Evolutionary conservation across 345 rosid species (phyloP), one percentile per base, ranked within the genome.

Genomic region (Geranium rotundifolium): DNA sequence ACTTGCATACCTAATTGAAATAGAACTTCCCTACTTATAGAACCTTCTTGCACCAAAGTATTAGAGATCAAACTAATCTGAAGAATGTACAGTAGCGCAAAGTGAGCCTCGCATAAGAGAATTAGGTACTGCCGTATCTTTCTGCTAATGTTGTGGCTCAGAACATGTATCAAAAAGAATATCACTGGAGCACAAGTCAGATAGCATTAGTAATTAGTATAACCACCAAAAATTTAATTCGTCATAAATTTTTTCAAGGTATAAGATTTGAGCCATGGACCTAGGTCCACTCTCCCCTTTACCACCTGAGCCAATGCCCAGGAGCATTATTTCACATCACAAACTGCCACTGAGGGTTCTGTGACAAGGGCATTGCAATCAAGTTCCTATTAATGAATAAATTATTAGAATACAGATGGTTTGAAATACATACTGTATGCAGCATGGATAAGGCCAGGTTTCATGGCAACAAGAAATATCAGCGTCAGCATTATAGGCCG

Each of bases 361-460:
- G 41, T 34, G 41, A 34, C 7, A 34, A 34, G 41, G 41, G 41
- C 4, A 34, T 34, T 8, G 10, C 41, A 34, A 34, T 4, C 41
- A 23, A 23, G 27, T 23, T 23, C 27, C 27, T 23, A 23, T 23
- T 23, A 20, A 61, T 19, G 13, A 61, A 57, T 57, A 16, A 16
- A 57, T 1, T 19, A 57, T 12, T 23, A 18, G 30, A 17, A 57
- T 8, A 29, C 13, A 23, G 12, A 12, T 29, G 19, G 27, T 46
- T 27, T 49, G 13, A 14, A 19, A 46, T 15, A 71, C 83, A 76
- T 73, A 79, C 83, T 65, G 62, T 79, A 79, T 29, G 69, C 64
- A 16, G 83, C 73, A 71, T 73, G 78, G 62, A 76, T 68, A 64
- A 76, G 57, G 60, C 83, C 83, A 34, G 83, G 83, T 64, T 65